phyloP scores from a whole-genome alignment of 2,329 filamentous ascomycete species.

The Monascus ruber region DNA sequence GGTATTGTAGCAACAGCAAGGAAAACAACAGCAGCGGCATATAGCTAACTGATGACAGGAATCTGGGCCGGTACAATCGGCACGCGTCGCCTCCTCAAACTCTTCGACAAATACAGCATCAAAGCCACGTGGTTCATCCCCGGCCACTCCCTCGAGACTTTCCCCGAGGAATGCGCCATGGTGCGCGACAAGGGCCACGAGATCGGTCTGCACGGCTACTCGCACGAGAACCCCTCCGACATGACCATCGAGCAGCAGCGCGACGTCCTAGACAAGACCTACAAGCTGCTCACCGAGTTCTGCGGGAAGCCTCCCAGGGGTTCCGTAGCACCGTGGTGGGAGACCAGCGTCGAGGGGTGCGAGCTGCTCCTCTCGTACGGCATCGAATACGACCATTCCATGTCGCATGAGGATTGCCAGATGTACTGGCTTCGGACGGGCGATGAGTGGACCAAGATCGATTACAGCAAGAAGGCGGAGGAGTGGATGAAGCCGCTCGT shows the following conservation, averaged over 20 bases:
- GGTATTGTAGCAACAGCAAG: slow-evolving; percentile 28
- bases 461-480: slow-evolving; percentile 31
- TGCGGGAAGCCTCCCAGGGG: slow-evolving; percentile 62
- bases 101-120: slow-evolving; percentile 62
- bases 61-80: slow-evolving; percentile 60
- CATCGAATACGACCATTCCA: slow-evolving; percentile 35
- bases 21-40: no score
- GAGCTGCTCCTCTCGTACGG: slow-evolving; percentile 33
- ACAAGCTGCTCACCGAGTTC: slow-evolving; percentile 60
- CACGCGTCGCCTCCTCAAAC: slow-evolving; percentile 53
- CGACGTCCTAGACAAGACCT: slow-evolving; percentile 67
- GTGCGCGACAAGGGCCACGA: slow-evolving; percentile 55
- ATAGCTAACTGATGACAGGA: slow-evolving; percentile 22
- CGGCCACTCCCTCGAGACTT: slow-evolving; percentile 53
- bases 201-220: slow-evolving; percentile 59
- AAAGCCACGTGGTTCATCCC: slow-evolving; percentile 58
- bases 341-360: slow-evolving; percentile 56
- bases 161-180: slow-evolving; percentile 53
- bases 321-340: slow-evolving; percentile 66
- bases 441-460: slow-evolving; percentile 35
- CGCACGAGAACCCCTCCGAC: slow-evolving; percentile 59
- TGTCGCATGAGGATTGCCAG: slow-evolving; percentile 35
- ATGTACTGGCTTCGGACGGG: slow-evolving; percentile 34
- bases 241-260: slow-evolving; percentile 67
- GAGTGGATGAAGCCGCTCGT: slow-evolving; percentile 42